Evolutionary conservation across 2,329 filamentous ascomycete genomes (phyloP), one percentile per base, ranked within the genome.

Genomic region (Cordyceps militaris): DNA sequence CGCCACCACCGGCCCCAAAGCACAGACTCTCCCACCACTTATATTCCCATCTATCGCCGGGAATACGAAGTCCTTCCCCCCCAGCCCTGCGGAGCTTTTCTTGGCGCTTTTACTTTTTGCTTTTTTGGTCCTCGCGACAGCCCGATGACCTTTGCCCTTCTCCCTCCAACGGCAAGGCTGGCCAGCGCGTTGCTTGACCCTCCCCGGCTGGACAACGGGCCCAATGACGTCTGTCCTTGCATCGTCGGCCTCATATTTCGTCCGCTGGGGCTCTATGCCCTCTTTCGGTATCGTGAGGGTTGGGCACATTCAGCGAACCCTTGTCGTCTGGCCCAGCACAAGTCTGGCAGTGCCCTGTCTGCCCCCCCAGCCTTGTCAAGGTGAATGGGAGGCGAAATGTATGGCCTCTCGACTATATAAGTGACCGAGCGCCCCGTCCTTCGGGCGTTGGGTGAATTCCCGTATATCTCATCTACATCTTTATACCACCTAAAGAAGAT

Each of bases 141-240:
- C 26, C 40, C 30, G 40, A 26, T 21, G n/a, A 40, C 10, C 16
- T 26, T 24, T 30, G 19, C 30, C 30, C 30, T 49, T 13, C 19
- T 36, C 13, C 23, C 43, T 23, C 30, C n/a, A n/a, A 10, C n/a
- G 19, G 21, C 21, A 23, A 26, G 53, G 43, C 43, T 40, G 54
- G 34, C 46, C 56, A 51, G 40, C 48, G 5, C 30, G 23, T 21
- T 30, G 38, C 26, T 26, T n/a, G 28, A 52, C 1, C 16, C 14
- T 16, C 32, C 32, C 34, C 34, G 34, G 34, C 34, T 16, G 14
- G n/a, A 13, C 34, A n/a, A n/a, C n/a, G n/a, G n/a, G n/a, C n/a
- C n/a, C 36, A 50, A 58, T 58, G 56, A 58, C 56, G 56, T 58
- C 19, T 47, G 40, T 44, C 48, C 34, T 44, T 52, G 48, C 47